Conservation (phyloP, 202 grass and related monocot species). For the Eragrostis tef region DNA sequence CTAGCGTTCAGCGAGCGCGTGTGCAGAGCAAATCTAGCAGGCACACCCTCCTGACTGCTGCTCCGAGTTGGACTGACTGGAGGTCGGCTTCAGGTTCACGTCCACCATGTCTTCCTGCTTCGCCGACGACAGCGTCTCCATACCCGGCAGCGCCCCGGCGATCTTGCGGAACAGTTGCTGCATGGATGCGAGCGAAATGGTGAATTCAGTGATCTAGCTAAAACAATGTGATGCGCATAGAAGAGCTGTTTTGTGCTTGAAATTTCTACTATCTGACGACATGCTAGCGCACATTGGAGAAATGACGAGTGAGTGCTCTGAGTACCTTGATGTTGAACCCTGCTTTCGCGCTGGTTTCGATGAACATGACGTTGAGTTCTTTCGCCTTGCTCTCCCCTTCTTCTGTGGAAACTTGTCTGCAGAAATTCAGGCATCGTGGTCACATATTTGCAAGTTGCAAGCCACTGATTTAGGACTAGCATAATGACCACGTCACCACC, state of each 20-base stretch:
- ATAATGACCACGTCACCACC: too few relatives aligned
- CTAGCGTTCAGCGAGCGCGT: background rate
- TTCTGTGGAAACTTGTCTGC: conserved; percentile 72
- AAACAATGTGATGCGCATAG: background rate
- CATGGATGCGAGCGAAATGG: background rate
- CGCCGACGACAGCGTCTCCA: conserved; percentile 63
- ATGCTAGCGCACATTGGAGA: background rate
- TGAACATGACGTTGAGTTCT: conserved; percentile 71
- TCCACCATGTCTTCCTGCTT: conserved; percentile 76
- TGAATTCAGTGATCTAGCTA: background rate
- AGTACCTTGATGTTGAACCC: conserved; percentile 83
- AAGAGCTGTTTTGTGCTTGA: background rate
- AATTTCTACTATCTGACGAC: background rate
- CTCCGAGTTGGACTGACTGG: conserved; percentile 45
- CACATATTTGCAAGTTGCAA: background rate
- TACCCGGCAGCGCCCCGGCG: conserved; percentile 65
- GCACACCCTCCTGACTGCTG: conserved; percentile 59
- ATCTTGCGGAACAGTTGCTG: conserved; percentile 78
- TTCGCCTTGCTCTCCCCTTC: conserved; percentile 67
- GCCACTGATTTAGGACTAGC: background rate
- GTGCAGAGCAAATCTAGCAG: conserved; percentile 53
- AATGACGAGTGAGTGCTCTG: background rate
- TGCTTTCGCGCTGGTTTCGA: conserved; percentile 80
- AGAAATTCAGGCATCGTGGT: background rate
- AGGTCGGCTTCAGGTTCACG: conserved; percentile 61